Conservation (phyloP, 2,329 filamentous ascomycete species). For the Alternaria sp. region DNA sequence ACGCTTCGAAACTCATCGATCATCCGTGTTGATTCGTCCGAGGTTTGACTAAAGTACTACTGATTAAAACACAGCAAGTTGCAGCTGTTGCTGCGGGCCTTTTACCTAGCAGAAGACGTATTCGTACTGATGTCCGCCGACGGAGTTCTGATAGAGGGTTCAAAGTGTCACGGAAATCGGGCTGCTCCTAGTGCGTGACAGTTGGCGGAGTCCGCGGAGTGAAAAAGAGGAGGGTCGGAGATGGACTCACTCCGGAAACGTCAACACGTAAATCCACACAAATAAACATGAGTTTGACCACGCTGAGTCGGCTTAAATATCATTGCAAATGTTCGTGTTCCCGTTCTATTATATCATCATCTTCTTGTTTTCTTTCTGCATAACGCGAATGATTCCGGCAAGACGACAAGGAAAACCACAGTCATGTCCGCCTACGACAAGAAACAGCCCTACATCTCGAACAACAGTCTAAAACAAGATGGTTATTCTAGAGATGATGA, state of each 20-base stretch:
- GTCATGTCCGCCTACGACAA: background rate
- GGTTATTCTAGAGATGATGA: slow-evolving; percentile 21
- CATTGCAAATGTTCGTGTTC: background rate
- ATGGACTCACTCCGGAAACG: background rate
- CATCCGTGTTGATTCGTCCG: background rate
- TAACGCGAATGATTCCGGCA: background rate
- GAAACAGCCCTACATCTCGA: background rate
- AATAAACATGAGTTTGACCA: background rate
- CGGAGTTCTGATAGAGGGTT: background rate
- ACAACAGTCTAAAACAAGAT: background rate
- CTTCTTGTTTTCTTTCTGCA: background rate
- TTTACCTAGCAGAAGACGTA: no score
- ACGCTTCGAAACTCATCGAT: background rate
- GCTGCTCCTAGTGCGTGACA: background rate
- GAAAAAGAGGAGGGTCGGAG: background rate
- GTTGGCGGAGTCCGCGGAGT: background rate
- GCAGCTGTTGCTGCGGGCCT: background rate
- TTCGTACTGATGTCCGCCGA: no score
- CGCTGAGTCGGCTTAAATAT: background rate
- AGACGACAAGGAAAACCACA: background rate
- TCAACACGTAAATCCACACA: background rate
- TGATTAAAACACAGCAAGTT: background rate
- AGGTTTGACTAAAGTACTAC: background rate
- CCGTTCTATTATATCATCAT: background rate
- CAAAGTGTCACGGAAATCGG: background rate